These are phyloP conservation scores for Mycena rosella DNA, from an alignment of 768 basidiomycete species.

Conservation along the genomic window DNA sequence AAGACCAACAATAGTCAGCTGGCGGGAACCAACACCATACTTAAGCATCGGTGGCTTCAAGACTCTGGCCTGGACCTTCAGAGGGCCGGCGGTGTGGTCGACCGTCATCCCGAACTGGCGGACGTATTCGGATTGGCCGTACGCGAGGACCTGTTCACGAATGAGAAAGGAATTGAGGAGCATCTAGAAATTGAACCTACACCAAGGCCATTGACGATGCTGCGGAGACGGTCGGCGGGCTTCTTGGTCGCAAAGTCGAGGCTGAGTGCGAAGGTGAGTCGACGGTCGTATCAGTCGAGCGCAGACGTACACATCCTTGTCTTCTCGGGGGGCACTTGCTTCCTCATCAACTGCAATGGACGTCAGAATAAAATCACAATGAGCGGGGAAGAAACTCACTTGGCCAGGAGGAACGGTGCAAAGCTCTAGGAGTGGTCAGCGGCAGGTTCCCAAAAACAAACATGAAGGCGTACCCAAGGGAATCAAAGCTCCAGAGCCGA, in stretches of 20 bases:
- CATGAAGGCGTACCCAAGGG: constrained; percentile 54
- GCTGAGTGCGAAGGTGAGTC: not conserved
- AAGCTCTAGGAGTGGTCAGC: constrained; percentile 54
- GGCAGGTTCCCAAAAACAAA: constrained; percentile 49
- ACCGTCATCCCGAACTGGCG: constrained; percentile 80
- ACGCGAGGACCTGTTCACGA: constrained; percentile 65
- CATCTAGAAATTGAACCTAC: too few species aligned
- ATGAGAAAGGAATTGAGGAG: constrained; percentile 8
- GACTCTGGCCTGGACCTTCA: constrained; percentile 72
- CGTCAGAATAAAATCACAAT: not conserved
- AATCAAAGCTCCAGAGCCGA: constrained; percentile 49
- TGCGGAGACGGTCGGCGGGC: constrained; percentile 67
- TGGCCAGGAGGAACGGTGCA: constrained; percentile 76
- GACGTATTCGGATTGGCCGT: constrained; percentile 82
- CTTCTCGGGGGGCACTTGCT: constrained; percentile 78
- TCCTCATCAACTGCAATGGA: constrained; percentile 64
- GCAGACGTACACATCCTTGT: constrained; percentile 61
- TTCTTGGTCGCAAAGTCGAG: constrained; percentile 78
- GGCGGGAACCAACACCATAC: constrained; percentile 71
- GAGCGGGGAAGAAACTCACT: not conserved
- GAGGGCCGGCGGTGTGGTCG: constrained; percentile 56
- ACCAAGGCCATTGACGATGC: constrained; percentile 66
- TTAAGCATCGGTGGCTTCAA: constrained; percentile 73
- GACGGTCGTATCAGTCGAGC: not conserved
- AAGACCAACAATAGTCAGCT: constrained; percentile 67